phyloP scores from a whole-genome alignment of 164 flowering plant species.

The Berberis thunbergii region DNA sequence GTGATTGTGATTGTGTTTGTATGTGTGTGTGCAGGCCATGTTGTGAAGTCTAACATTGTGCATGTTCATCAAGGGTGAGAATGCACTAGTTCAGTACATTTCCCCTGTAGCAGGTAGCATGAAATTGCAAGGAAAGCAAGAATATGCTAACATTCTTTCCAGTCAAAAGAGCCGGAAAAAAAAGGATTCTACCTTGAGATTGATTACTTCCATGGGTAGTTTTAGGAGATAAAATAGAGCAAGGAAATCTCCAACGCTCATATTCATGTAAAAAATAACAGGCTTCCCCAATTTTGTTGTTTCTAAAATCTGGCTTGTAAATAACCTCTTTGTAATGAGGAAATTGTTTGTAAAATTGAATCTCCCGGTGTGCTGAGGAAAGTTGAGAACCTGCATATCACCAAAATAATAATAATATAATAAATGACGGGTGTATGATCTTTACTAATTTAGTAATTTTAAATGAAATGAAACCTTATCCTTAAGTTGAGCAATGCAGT shows the following conservation, averaged over 20 bases:
- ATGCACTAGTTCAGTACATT: too few relatives aligned
- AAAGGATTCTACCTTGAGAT: constrained; percentile 54
- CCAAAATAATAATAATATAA: background rate
- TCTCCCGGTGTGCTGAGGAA: constrained; percentile 48
- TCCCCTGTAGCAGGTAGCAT: too few relatives aligned
- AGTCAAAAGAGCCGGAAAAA: too few relatives aligned
- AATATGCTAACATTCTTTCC: too few relatives aligned
- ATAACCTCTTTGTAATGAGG: constrained; percentile 52
- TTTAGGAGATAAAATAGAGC: constrained; percentile 82
- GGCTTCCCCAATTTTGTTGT: constrained; percentile 47
- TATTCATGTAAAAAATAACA: constrained; percentile 89
- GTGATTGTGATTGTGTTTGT: too few relatives aligned
- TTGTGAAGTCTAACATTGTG: too few relatives aligned
- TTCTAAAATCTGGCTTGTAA: constrained; percentile 50
- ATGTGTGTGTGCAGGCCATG: too few relatives aligned
- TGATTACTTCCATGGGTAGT: constrained; percentile 66
- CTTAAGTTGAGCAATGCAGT: too few relatives aligned
- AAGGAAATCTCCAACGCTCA: constrained; percentile 94
- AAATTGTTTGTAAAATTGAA: constrained; percentile 72
- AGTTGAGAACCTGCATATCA: constrained; percentile 53
- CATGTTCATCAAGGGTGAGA: too few relatives aligned
- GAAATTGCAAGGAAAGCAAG: background rate
- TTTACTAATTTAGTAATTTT: too few relatives aligned
- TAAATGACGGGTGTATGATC: too few relatives aligned
- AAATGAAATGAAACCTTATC: too few relatives aligned